Base-by-base conservation (phyloP, 2,329 filamentous ascomycete genomes). In the Alternaria burnsii region DNA sequence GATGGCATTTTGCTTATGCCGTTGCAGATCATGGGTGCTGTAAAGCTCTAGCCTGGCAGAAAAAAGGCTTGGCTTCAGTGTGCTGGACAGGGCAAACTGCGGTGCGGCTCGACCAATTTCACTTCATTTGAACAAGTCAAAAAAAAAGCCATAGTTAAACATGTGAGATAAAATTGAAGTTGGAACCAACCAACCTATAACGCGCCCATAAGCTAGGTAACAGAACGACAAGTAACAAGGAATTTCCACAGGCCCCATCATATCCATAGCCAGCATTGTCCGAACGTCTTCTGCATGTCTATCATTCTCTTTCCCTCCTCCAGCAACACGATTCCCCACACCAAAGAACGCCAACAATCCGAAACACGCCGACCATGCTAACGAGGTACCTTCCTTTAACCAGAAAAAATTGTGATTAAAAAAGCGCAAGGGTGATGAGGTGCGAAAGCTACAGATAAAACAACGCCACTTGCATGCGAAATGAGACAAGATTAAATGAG, bases 311-410 rank as follows among this genome's bases (percentile, higher is more conserved):
- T n/a, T 2, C 14, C 5, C 34, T 50, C 40, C 32, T 38, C 55
- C 40, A 47, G 34, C 52, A 55, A 48, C 46, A 57, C 43, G 34
- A 44, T 36, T 50, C 41, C 59, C 28, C 40, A 48, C 46, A 36
- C 52, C 58, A 26, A 36, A 52, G 30, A 64, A 57, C 65, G 52
- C 59, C 58, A 51, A 40, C 42, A 58, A 24, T 59, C 46, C 46
- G 46, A 24, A 66, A 60, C 61, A 50, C 63, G 52, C 53, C 53
- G 55, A 40, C 51, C 46, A 58, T 61, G 56, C 56, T 61, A 42
- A 47, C 52, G 20, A 36, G 52, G 52, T 51, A 50, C 41, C 44
- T 24, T 48, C 42, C 40, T 12, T 18, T 56, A 41, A 44, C 42
- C 22, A n/a, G n/a, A n/a, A 26, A 50, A 59, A 59, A 55, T 30